These are phyloP conservation scores for Nannochloris sp. DNA, from an alignment of 139 green algal genomes.

Conservation along the genomic window DNA sequence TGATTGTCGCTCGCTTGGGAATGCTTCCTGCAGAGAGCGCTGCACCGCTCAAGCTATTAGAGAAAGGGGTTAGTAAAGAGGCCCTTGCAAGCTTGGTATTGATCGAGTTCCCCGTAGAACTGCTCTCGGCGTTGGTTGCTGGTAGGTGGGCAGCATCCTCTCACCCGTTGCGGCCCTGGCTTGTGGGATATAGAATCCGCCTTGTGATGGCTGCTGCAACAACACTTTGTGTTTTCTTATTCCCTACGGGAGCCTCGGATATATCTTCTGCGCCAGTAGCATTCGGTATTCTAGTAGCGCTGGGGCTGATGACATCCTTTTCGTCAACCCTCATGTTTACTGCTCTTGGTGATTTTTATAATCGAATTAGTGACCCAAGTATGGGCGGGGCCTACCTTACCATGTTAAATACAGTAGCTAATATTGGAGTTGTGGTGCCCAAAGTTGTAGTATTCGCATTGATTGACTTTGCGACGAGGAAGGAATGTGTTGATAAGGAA, in stretches of 20 bases:
- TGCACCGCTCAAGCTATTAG: slow-evolving; percentile 75
- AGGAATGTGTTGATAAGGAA: slow-evolving; percentile 9
- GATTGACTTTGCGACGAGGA: slow-evolving; percentile 34
- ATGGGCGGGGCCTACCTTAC: slow-evolving; percentile 91
- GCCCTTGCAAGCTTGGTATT: slow-evolving; percentile 63
- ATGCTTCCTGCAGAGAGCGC: slow-evolving; percentile 63
- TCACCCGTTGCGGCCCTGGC: slow-evolving; percentile 58
- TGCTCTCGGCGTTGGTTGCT: slow-evolving; percentile 71
- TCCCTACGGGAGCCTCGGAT: slow-evolving; percentile 23
- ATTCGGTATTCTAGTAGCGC: slow-evolving; percentile 44
- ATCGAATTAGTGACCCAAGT: slow-evolving; percentile 44
- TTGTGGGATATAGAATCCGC: slow-evolving; percentile 51
- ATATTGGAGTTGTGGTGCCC: slow-evolving; percentile 78
- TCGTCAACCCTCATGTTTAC: slow-evolving; percentile 84
- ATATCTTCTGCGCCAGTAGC: slow-evolving; percentile 28
- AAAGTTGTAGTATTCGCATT: slow-evolving; percentile 57
- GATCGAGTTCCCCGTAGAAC: slow-evolving; percentile 76
- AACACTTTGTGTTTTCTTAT: slow-evolving; percentile 20
- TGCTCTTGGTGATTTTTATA: slow-evolving; percentile 73
- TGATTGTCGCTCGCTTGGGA: slow-evolving; percentile 64
- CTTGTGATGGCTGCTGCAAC: slow-evolving; percentile 40
- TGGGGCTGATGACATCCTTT: slow-evolving; percentile 59
- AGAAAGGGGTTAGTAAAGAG: slow-evolving; percentile 81
- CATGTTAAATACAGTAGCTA: slow-evolving; percentile 91
- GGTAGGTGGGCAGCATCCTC: slow-evolving; percentile 46